Percentiles rank a stretch among this genome's conserved stretches.
phyloP scores from a whole-genome alignment of 768 basidiomycete species.

The Amanita inopinata region DNA sequence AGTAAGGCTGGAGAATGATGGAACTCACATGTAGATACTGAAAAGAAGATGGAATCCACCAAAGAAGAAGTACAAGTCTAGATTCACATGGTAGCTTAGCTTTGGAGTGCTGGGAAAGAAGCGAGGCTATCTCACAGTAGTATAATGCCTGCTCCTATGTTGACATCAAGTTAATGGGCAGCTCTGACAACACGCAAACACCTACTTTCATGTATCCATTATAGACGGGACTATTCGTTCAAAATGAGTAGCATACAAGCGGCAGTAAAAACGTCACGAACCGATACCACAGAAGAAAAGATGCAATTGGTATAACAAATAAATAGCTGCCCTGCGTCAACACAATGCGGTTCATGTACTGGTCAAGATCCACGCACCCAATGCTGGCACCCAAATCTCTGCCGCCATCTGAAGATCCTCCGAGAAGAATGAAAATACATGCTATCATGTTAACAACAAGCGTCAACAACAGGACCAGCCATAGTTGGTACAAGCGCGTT shows the following conservation, averaged over 20 bases:
- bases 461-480: conserved; percentile 81
- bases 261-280: conserved; percentile 25
- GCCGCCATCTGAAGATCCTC: conserved; percentile 67
- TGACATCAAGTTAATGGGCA: conserved; percentile 15
- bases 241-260: conserved; percentile 11
- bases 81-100: conserved; percentile 20
- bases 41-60: conserved; percentile 91
- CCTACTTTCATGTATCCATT: conserved; percentile 94
- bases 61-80: conserved; percentile 97
- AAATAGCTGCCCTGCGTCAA: conserved; percentile 48
- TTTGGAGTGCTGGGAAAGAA: conserved; percentile 18
- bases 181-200: conserved; percentile 12
- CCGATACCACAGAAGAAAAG: conserved; percentile 96
- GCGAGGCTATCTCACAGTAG: conserved; percentile 58
- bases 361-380: conserved; percentile 40
- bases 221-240: conserved; percentile 76
- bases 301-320: conserved; percentile 64
- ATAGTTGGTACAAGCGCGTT: conserved; percentile 83
- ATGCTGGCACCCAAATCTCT: conserved; percentile 77
- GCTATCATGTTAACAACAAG: conserved; percentile 86
- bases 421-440: conserved; percentile 76
- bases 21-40: conserved; percentile 87
- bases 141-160: conserved; percentile 84
- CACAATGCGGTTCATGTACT: conserved; percentile 14
- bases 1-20: conserved; percentile 11